A percentile compares a stretch with the other conserved stretches of the same genome.
Conservation (phyloP, 2,329 filamentous ascomycete genomes). For the Nothopassalora personata region DNA sequence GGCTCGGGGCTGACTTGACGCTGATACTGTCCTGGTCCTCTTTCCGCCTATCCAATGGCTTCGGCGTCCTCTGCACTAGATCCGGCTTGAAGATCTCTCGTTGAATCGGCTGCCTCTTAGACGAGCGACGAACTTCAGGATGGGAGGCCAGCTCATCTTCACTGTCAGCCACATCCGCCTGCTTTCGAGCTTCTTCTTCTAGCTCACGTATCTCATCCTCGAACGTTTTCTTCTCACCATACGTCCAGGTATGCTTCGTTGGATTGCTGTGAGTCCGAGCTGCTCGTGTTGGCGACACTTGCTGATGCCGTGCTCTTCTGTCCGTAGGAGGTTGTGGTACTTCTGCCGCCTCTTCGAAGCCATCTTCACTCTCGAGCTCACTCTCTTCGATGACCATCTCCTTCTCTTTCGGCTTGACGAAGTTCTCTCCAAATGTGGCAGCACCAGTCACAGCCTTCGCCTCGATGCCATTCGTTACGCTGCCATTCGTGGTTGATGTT, state of each 20-base stretch:
- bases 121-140: slow-evolving; percentile 3
- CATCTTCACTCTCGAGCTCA: neutral
- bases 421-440: neutral
- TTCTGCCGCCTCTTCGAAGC: neutral
- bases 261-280: neutral
- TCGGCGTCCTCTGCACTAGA: neutral
- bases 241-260: slow-evolving; percentile 1
- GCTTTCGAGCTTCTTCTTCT: slow-evolving; percentile 21
- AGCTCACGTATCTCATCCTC: slow-evolving; percentile 32
- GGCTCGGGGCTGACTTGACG: neutral
- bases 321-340: neutral
- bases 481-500: neutral
- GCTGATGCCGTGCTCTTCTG: neutral
- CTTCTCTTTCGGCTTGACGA: neutral
- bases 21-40: neutral
- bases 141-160: slow-evolving; percentile 16
- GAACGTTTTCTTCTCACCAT: slow-evolving; percentile 27
- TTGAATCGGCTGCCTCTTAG: neutral
- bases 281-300: neutral
- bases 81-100: neutral
- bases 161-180: slow-evolving; percentile 18
- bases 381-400: neutral
- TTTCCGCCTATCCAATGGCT: slow-evolving; percentile 13
- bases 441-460: neutral
- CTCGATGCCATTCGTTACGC: neutral